Base-by-base conservation (phyloP, 179 eudicot species). In the Sideroxylon spinosum region DNA sequence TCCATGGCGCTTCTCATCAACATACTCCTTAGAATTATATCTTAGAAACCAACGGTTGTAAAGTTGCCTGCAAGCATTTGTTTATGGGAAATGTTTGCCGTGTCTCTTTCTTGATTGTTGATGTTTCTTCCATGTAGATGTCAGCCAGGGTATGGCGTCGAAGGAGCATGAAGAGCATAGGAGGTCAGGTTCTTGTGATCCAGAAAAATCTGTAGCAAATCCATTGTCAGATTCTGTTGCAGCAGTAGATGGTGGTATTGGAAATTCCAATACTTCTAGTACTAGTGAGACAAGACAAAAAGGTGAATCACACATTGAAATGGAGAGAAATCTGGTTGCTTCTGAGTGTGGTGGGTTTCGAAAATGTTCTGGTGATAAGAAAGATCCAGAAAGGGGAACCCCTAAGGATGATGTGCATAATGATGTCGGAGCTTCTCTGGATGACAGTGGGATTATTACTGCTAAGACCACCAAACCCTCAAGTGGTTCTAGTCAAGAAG, bases 41-140 rank as follows among this genome's bases (percentile, higher is more conserved):
- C 25, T 60, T 67, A 76, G 56, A 78, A 76, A 23, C 46, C 78
- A 56, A 23, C 23, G 55, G 23, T 56, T 52, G 5, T 53, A 37
- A 61, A 55, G 57, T 66, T 81, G 81, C 53, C 64, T 69, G 65
- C 76, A 79, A 74, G 74, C 76, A 59, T 63, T 76, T 79, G 63
- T 81, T 59, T 76, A 32, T 62, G 23, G 62, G 75, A 78, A 64
- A 76, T 80, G 82, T 77, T 67, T 32, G 32, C 67, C 61, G 57
- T 76, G 77, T 77, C 64, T 57, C 82, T 76, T 77, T 78, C 59
- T 76, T 81, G 50, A 49, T 83, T 83, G 64, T 77, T 80, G 55
- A 49, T 80, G 46, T 80, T 57, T 79, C 49, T 61, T 82, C 70
- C 84, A 14, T 90, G 86, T 88, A 90, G 91, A 86, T 85, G 82